Base-by-base conservation (phyloP, 106 monocot species). In the Acorus gramineus region DNA sequence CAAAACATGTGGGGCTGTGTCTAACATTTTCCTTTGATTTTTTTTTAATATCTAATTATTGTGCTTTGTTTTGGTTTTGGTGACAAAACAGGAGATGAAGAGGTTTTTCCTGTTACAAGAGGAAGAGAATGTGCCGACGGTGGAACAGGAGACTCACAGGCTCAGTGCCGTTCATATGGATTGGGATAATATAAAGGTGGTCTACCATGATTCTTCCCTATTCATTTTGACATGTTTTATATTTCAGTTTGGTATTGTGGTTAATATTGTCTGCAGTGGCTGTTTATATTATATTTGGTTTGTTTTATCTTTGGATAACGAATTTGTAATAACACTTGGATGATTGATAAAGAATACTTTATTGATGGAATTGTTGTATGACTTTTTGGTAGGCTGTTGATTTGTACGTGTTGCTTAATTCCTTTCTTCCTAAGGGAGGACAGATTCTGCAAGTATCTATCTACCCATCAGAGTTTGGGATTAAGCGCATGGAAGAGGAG, bases 141-240 rank as follows among this genome's bases (percentile, higher is more conserved):
- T 59, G 9, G 87, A 91, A 46, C 67, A 74, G 55, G 87, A 85
- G 45, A 96, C 90, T 67, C 67, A 79, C 62, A 78, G 96, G 49
- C 85, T 96, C 68, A 91, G 87, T 8, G 73, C 78, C 74, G 91
- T 96, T 64, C 87, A 96, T 68, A 71, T 96, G 96, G 96, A 96
- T 52, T 96, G 96, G 96, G 79, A 87, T 75, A 80, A 91, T 74
- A 87, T 96, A 47, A 96, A 87, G 90, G 90, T 96, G 1, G 28
- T 28, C 28, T 1, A 52, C 12, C 6, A 57, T 68, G 4, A 10
- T 3, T 57, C 7, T 49, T 49, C 46, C 4, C 47, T 28, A 58
- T 12, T 28, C 42, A 28, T n/a, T 68, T 47, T 58, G 55, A 58
- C 6, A 56, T 49, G 0, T 55, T 69, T 43, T 53, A 49, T 48